These are phyloP conservation scores for Naematelia aurantialba DNA, from an alignment of 768 basidiomycete genomes.

Conservation along the genomic window DNA sequence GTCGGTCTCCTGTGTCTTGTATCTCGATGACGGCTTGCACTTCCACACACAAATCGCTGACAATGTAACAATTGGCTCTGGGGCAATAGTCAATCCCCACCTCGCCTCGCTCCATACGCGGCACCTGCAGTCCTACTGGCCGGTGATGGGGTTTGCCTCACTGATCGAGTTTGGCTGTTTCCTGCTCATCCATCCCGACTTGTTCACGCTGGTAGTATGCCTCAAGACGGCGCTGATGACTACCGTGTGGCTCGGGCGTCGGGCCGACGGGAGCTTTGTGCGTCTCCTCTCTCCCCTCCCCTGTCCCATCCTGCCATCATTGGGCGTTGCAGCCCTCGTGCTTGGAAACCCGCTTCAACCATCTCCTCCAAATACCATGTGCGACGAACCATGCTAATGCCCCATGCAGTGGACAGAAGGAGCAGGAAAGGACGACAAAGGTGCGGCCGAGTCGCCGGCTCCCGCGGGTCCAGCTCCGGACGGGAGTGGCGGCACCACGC, in stretches of 20 bases:
- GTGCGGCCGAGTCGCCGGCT: neutral
- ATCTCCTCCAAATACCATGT: too few relatives aligned
- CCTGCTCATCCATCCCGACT: constrained; percentile 31
- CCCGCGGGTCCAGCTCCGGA: neutral
- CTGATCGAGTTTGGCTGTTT: constrained; percentile 21
- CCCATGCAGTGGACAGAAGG: neutral
- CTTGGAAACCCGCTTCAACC: too few relatives aligned
- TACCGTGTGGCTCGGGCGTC: constrained; percentile 26
- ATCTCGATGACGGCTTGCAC: too few relatives aligned
- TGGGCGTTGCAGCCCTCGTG: too few relatives aligned
- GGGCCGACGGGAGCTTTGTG: constrained; percentile 26
- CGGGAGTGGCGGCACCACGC: too few relatives aligned
- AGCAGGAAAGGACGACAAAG: neutral
- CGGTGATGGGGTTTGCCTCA: constrained; percentile 19
- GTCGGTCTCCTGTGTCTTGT: neutral
- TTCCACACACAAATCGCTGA: too few relatives aligned
- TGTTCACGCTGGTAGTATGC: constrained; percentile 35
- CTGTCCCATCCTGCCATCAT: neutral
- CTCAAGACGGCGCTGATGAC: constrained; percentile 31
- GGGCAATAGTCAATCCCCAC: neutral
- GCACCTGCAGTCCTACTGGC: constrained; percentile 39
- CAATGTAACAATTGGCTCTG: too few relatives aligned
- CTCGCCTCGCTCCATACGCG: neutral
- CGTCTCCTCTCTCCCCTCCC: constrained; percentile 4
- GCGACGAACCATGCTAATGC: too few relatives aligned